A percentile compares a stretch with the other conserved stretches of the same genome.
These are phyloP conservation scores for Leccinum barrowsii DNA, from an alignment of 768 basidiomycete genomes.

Conservation along the genomic window DNA sequence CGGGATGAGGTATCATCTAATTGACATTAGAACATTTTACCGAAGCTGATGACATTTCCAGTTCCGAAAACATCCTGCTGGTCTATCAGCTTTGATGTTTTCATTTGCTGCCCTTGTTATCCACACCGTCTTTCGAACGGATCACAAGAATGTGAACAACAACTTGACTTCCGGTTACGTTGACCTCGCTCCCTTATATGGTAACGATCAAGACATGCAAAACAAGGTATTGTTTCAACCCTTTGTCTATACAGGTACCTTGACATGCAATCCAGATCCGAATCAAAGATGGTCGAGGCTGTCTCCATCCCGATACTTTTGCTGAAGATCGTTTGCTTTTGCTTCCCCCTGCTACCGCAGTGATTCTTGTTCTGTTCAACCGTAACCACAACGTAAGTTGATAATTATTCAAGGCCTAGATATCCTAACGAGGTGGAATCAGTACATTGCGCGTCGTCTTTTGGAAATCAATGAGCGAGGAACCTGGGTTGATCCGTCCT, in stretches of 20 bases:
- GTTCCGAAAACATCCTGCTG: slow-evolving; percentile 76
- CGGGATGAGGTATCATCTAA: slow-evolving; percentile 54
- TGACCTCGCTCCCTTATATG: slow-evolving; percentile 81
- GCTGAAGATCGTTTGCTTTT: slow-evolving; percentile 75
- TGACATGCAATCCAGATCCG: slow-evolving; percentile 20
- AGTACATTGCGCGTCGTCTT: slow-evolving; percentile 79
- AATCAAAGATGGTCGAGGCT: slow-evolving; percentile 59
- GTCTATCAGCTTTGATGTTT: slow-evolving; percentile 78
- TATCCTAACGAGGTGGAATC: not conserved
- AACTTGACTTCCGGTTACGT: slow-evolving; percentile 89
- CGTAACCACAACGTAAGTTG: slow-evolving; percentile 80
- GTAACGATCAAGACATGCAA: slow-evolving; percentile 60
- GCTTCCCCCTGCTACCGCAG: slow-evolving; percentile 74
- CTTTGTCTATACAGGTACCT: not conserved
- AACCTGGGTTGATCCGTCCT: slow-evolving; percentile 54
- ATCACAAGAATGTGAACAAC: slow-evolving; percentile 58
- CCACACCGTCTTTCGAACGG: slow-evolving; percentile 85
- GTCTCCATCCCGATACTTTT: slow-evolving; percentile 67
- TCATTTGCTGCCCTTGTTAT: slow-evolving; percentile 80
- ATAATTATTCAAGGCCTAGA: not conserved
- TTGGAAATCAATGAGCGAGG: slow-evolving; percentile 79
- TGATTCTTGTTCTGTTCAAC: slow-evolving; percentile 79
- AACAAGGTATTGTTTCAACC: slow-evolving; percentile 43
- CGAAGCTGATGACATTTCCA: slow-evolving; percentile 25
- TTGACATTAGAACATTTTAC: not conserved